phyloP scores from a whole-genome alignment of 192 early-diverging fungal genomes.

The Physocladia obscura region DNA sequence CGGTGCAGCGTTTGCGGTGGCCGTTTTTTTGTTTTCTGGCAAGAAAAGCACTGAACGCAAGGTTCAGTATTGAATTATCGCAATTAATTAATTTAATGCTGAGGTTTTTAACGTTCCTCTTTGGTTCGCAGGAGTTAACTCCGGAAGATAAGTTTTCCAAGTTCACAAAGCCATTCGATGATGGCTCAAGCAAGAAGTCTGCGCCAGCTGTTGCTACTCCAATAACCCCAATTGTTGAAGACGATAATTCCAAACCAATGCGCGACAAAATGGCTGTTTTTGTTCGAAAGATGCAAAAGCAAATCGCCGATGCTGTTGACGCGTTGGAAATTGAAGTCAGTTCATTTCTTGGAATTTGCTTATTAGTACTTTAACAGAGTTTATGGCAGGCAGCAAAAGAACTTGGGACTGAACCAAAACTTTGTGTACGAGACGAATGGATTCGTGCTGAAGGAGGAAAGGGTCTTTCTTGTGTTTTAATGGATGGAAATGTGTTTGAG shows the following conservation, averaged over 20 bases:
- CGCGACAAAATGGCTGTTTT: slow-evolving; percentile 79
- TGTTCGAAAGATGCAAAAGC: slow-evolving; percentile 73
- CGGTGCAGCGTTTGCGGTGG: not conserved
- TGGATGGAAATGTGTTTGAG: slow-evolving; percentile 89
- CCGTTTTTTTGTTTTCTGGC: not conserved
- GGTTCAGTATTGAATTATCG: not conserved
- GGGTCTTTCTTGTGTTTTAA: slow-evolving; percentile 88
- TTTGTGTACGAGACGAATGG: slow-evolving; percentile 81
- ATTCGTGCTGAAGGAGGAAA: slow-evolving; percentile 86
- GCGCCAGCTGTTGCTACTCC: not conserved
- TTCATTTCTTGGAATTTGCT: not conserved
- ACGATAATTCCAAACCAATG: slow-evolving; percentile 53
- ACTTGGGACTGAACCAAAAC: slow-evolving; percentile 1
- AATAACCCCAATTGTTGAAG: not conserved
- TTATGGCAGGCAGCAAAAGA: slow-evolving; percentile 15
- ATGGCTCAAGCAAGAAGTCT: not conserved
- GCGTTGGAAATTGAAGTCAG: slow-evolving; percentile 42
- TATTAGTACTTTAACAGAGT: not conserved
- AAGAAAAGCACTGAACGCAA: not conserved
- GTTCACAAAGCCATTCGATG: slow-evolving; percentile 15
- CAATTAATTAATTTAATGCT: not conserved
- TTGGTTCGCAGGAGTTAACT: not conserved
- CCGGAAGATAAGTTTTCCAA: slow-evolving; percentile 20
- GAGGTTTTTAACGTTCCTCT: not conserved
- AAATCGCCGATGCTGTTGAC: slow-evolving; percentile 72